phyloP scores from a whole-genome alignment of 805 yeast species.

The Wickerhamomyces silvicola region DNA sequence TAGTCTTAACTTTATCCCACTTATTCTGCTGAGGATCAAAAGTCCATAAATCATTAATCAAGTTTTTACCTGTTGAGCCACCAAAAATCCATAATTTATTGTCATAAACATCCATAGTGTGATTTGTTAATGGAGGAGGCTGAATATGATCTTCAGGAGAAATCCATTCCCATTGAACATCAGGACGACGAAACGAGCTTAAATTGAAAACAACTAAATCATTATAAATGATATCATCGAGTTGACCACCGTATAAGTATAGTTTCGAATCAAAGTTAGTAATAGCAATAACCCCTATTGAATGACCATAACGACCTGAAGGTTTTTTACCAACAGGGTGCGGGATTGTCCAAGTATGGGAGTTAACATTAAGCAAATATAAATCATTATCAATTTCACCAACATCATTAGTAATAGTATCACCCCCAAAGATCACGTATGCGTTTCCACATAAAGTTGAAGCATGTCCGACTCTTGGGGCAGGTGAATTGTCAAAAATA shows the following conservation, averaged over 20 bases:
- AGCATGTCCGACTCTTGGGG: constrained; percentile 96
- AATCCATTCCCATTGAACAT: constrained; percentile 77
- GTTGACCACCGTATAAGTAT: constrained; percentile 92
- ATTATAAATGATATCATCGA: constrained; percentile 73
- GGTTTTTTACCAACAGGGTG: constrained; percentile 73
- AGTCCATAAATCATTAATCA: constrained; percentile 72
- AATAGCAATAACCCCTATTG: constrained; percentile 68
- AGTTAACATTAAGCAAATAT: constrained; percentile 76
- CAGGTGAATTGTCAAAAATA: constrained; percentile 75
- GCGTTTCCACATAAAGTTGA: constrained; percentile 91
- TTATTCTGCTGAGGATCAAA: constrained; percentile 62
- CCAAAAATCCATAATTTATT: constrained; percentile 84
- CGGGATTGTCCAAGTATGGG: constrained; percentile 75
- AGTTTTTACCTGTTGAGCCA: constrained; percentile 72
- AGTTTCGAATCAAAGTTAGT: constrained; percentile 52
- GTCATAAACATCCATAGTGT: constrained; percentile 76
- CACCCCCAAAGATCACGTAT: constrained; percentile 93
- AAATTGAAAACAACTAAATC: constrained; percentile 85
- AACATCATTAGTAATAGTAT: constrained; percentile 71
- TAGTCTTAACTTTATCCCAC: constrained; percentile 67
- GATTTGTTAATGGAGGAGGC: constrained; percentile 88
- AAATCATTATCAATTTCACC: constrained; percentile 85
- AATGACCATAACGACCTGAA: constrained; percentile 90
- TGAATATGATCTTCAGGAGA: constrained; percentile 42
- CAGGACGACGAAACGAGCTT: constrained; percentile 75